Base-by-base conservation (phyloP, 2,329 filamentous ascomycete species). In the Colletotrichum nymphaeae region DNA sequence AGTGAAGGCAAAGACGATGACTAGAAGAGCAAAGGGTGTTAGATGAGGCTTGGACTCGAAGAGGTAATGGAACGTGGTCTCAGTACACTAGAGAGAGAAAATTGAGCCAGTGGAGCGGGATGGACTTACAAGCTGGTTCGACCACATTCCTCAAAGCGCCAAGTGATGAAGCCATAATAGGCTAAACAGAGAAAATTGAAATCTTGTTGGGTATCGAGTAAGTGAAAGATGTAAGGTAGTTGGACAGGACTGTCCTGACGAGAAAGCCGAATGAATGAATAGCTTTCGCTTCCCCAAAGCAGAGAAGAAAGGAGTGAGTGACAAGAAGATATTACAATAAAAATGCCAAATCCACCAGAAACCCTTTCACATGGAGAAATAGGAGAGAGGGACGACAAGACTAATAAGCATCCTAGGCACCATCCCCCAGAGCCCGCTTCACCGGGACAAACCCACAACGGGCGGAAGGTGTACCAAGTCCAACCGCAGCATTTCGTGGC, bases 1-100 rank as follows among this genome's bases (percentile, higher is more conserved):
- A 11, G 73, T 74, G 62, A 75, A 75, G 16, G 71, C 73, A 1
- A 64, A 66, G 12, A 75, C 67, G 11, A 75, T 74, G 66, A 75
- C 73, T 75, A 46, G 58, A 12, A 7, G 8, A 32, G n/a, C 4
- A 30, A 16, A 3, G 16, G 0, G 7, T 1, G 24, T 37, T 35
- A 64, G 30, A 19, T 3, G n/a, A 67, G 28, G 24, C 7, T 4
- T 49, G 42, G 19, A n/a, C 19, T 49, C 19, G 4, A 22, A 5
- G 7, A 49, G 42, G 19, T 19, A 12, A 22, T n/a, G 22, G 19
- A 2, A 26, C 9, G 11, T 30, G 22, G 57, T 64, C 12, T 28
- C 6, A 7, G 14, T 9, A 6, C 22, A 11, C 9, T 14, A 14
- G 19, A 42, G 37, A 7, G 16, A 12, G 24, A n/a, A 37, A 9